phyloP scores from a whole-genome alignment of 2,329 filamentous ascomycete species.

The Hypocreales sp. region DNA sequence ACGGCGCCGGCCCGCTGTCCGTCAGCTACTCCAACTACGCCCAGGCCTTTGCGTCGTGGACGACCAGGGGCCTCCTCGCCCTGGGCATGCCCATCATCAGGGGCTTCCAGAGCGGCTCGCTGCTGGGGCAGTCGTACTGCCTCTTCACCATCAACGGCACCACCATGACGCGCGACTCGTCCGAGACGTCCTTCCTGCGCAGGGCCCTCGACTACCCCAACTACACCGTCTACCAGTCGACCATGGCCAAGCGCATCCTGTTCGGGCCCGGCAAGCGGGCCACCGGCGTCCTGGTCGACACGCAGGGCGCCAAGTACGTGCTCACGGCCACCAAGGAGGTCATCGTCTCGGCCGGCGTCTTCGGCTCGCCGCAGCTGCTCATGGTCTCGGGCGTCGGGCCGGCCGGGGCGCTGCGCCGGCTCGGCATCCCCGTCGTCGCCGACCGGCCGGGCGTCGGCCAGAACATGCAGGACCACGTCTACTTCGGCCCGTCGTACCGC shows the following conservation, averaged over 20 bases:
- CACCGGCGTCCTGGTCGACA: constrained; percentile 18
- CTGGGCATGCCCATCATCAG: constrained; percentile 19
- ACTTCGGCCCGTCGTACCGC: constrained; percentile 3
- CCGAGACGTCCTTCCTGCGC: constrained; percentile 19
- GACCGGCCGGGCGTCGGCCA: constrained; percentile 2
- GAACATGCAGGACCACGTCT: constrained; percentile 3
- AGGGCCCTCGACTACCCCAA: constrained; percentile 8
- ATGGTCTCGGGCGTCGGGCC: constrained; percentile 6
- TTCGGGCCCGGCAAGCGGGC: constrained; percentile 19
- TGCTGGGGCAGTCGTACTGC: constrained; percentile 16
- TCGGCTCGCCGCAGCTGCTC: constrained; percentile 4
- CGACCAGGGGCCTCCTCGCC: constrained; percentile 16
- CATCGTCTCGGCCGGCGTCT: constrained; percentile 4
- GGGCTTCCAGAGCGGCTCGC: constrained; percentile 24
- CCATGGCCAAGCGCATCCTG: constrained; percentile 24
- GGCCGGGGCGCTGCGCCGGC: not conserved
- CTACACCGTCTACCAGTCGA: constrained; percentile 21
- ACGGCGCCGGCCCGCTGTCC: constrained; percentile 9
- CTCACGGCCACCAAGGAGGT: constrained; percentile 4
- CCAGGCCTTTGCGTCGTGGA: constrained; percentile 9
- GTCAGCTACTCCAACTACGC: constrained; percentile 12
- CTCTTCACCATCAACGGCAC: constrained; percentile 15
- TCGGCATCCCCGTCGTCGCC: constrained; percentile 2
- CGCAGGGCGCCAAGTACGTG: constrained; percentile 3
- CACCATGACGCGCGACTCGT: constrained; percentile 15